phyloP scores from a whole-genome alignment of 208 protist species.

The Tritrichomonas foetus region DNA sequence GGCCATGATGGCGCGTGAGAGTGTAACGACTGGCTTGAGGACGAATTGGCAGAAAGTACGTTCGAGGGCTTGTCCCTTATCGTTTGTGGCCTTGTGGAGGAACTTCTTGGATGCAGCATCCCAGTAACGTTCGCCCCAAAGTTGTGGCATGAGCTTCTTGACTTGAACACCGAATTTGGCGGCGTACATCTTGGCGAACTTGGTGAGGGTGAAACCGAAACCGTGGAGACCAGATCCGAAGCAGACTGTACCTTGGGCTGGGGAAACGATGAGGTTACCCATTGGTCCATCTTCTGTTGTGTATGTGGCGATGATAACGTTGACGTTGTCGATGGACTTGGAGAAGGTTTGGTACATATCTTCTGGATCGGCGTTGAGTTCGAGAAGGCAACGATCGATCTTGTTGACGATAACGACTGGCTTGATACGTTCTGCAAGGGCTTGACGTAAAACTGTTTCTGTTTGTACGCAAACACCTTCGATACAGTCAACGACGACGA shows the following conservation, averaged over 20 bases:
- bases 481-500: conserved; percentile 97
- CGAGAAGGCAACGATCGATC: conserved; percentile 86
- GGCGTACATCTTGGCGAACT: conserved; percentile 82
- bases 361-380: conserved; percentile 79
- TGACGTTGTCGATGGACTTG: conserved; percentile 78
- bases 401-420: conserved; percentile 99
- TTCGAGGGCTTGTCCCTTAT: not conserved
- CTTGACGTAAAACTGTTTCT: conserved; percentile 94
- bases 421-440: conserved; percentile 90
- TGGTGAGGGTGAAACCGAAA: conserved; percentile 95
- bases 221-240: conserved; percentile 96
- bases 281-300: no score
- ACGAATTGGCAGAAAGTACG: conserved; percentile 91
- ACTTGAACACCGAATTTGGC: conserved; percentile 82
- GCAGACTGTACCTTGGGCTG: conserved; percentile 81
- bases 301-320: conserved; percentile 95
- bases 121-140: conserved; percentile 98
- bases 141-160: conserved; percentile 72
- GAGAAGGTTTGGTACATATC: conserved; percentile 71
- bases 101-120: conserved; percentile 80
- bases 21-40: conserved; percentile 89
- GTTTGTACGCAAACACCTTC: conserved; percentile 98
- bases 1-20: conserved; percentile 86
- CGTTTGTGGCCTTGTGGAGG: conserved; percentile 52
- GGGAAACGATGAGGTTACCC: conserved; percentile 75